Evolutionary conservation across 805 yeast genomes (phyloP), one percentile per base, ranked within the genome.

Genomic region (Candida parachauliodes): DNA sequence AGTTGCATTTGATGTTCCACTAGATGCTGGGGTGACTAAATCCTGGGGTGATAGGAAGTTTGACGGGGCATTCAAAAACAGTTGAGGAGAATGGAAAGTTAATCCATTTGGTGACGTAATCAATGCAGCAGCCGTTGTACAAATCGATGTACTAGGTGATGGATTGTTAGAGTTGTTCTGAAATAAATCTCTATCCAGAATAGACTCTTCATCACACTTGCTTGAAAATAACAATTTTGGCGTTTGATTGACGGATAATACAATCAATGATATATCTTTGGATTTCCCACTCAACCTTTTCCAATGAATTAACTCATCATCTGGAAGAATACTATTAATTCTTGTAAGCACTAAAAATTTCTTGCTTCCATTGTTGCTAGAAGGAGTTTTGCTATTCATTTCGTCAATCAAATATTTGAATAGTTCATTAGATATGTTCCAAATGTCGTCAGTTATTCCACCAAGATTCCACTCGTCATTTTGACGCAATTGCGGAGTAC

Each of bases 251-350:
- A 81, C 87, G 8, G 89, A 77, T 7, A 83, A 70, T 9, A 85
- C 88, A 20, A 85, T 76, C 47, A 84, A 59, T 3, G 82, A 78
- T 12, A 85, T 59, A 17, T 68, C 73, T 41, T 68, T 66, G 31
- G 74, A 74, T 39, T 74, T 75, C 31, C 80, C 70, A 9, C 88
- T 80, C 19, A 84, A 59, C 40, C 88, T 60, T 55, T 85, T 81
- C 89, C 93, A 82, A 51, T 83, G 86, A 36, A 83, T 70, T 34
- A 85, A 60, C 52, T 85, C 94, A 55, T 85, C 93, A 57, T 85
- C 94, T 0, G 89, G 88, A 27, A 85, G 75, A 38, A 83, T 76
- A 43, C 85, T 83, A 49, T 80, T 81, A 36, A 83, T 57, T 46
- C 94, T 68, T 0, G 93, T 81, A 33, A 85, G 59, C 2, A 84